Evolutionary conservation across 768 basidiomycete species (phyloP).

Genomic region (Xerocomus brunneocitrinus): DNA sequence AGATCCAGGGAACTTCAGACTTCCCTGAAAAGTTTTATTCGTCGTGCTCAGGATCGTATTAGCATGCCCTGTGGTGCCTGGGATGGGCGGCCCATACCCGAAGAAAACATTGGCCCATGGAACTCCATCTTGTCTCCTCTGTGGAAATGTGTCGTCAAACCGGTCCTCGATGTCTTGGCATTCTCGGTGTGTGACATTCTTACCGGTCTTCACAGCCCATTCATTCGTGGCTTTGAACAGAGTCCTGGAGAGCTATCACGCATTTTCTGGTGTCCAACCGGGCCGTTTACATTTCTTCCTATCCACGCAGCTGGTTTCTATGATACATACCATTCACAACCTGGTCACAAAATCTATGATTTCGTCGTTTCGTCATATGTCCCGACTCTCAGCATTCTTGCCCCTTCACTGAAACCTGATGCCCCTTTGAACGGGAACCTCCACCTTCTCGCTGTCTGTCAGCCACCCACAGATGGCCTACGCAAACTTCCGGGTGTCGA

Average conservation of each 20-base stretch:
- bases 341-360: neutral
- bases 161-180: slow-evolving; percentile 1
- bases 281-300: neutral
- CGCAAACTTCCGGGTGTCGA: slow-evolving; percentile 3
- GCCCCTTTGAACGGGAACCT: neutral
- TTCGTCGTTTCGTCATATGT: slow-evolving; percentile 23
- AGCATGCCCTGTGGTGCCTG: no score
- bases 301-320: slow-evolving; percentile 5
- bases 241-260: neutral
- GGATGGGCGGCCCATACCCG: no score
- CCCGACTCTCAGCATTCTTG: slow-evolving; percentile 23
- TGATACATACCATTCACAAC: neutral
- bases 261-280: slow-evolving; percentile 1
- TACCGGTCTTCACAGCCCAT: no score
- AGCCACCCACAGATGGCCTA: slow-evolving; percentile 12
- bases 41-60: neutral
- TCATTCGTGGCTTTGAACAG: no score
- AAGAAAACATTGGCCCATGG: no score
- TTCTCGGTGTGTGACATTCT: neutral
- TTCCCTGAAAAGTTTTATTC: neutral
- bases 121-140: neutral
- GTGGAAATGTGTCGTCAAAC: slow-evolving; percentile 6
- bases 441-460: slow-evolving; percentile 11
- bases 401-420: neutral
- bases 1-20: neutral